Base-by-base conservation (phyloP, 176 grass and related monocot species). In the Canna indica region DNA sequence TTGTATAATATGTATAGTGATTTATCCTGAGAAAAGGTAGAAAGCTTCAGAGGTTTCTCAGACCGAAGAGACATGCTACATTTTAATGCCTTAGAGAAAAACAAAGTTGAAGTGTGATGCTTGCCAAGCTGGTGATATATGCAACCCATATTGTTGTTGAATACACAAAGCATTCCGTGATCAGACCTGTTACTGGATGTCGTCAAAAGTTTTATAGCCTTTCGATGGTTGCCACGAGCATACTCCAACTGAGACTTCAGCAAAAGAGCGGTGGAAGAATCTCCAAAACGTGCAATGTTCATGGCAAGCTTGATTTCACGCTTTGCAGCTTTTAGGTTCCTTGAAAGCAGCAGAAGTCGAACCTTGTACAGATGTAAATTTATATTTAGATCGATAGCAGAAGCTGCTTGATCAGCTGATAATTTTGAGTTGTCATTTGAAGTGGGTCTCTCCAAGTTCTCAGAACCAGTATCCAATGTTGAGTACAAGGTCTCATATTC, bases 161-260 rank as follows among this genome's bases (percentile, higher is more conserved):
- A 96, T 70, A 91, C 91, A 42, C 81, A 71, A 71, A 80, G 73
- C 77, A 85, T 85, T 58, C 67, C 74, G n/a, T 84, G 84, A 52
- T 96, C 91, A 76, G 88, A 86, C 57, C 81, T 83, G 69, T 91
- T 96, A 88, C 78, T 83, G 27, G 83, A 76, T 67, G 88, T 85
- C 48, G 77, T 84, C 83, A 96, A 82, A 24, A 96, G 76, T 76
- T 96, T 96, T 70, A 96, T 83, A 76, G 91, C 91, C 74, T 96
- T 96, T 42, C 91, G 78, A 75, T 91, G 82, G 59, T 96, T 96
- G 6, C 88, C 85, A 69, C 91, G 80, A 56, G 91, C 81, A 84
- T 96, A 96, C 72, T 96, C 91, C 80, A 96, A 85, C 76, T 96
- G 91, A 72, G 91, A 88, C 72, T 96, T 96, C 67, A 96, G 79